Evolutionary conservation across 2,329 filamentous ascomycete species (phyloP), one percentile per base, ranked within the genome.

Genomic region (Plectosphaerella sp.): DNA sequence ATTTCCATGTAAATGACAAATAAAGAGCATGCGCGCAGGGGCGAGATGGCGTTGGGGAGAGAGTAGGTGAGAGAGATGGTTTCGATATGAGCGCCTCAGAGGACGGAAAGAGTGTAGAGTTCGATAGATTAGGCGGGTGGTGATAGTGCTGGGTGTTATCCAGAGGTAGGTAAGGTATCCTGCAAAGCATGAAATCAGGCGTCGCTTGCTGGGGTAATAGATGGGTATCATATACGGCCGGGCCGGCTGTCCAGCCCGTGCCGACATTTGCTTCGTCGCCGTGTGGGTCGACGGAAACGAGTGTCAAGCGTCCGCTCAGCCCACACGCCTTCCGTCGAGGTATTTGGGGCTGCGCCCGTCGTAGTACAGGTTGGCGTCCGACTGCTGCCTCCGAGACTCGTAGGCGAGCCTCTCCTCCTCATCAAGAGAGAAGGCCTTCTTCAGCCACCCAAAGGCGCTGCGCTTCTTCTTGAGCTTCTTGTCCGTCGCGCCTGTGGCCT

Each of bases 401-500:
- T 83, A 87, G 10, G 77, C 76, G 9, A 75, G 73, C 49, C 76
- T 77, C 64, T 87, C 83, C 47, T 86, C 81, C 20, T 87, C 83
- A 54, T 84, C 82, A 24, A 87, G 67, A 35, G 78, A 80, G 49
- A 87, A 87, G 1, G 83, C 83, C 68, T 87, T 86, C 66, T 86
- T 86, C 52, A 87, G 65, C 83, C 83, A 87, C 2, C 83, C 83
- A 61, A 87, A 85, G 1, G 82, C 81, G 59, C 83, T 86, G 57
- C 81, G 77, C 72, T 86, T 86, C 72, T 86, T 87, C 66, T 86
- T 86, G 5, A 85, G 62, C 37, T 75, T 69, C 51, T 72, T 72
- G 22, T 67, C 64, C 16, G 62, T 65, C 2, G 59, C 59, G 9
- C 60, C 58, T 10, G 64, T 62, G 11, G 58, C 58, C n/a, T 63